Conservation (phyloP, 2,329 filamentous ascomycete genomes). For the Botrytis sinoallii region DNA sequence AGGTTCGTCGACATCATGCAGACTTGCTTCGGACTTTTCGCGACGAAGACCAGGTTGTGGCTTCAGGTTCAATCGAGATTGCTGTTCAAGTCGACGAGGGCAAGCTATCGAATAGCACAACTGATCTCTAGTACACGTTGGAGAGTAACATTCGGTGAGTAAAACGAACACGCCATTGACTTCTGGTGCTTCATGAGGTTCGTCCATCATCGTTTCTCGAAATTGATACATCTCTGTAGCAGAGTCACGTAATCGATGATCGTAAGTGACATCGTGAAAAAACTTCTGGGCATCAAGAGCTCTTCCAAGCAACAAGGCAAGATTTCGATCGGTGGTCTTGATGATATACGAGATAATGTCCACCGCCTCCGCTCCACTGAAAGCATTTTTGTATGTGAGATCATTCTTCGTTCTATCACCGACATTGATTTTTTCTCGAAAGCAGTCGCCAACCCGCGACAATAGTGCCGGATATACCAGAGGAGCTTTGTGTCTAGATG, state of each 20-base stretch:
- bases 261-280: constrained; percentile 98
- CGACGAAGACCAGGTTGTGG: constrained; percentile 75
- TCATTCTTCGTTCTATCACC: constrained; percentile 95
- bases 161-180: constrained; percentile 97
- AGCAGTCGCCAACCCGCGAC: constrained; percentile 89
- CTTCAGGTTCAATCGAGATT: constrained; percentile 89
- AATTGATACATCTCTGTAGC: constrained; percentile 95
- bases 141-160: constrained; percentile 95
- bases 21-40: constrained; percentile 64
- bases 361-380: constrained; percentile 92
- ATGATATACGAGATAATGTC: constrained; percentile 96
- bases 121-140: constrained; percentile 91
- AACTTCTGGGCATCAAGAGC: constrained; percentile 97
- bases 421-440: constrained; percentile 81
- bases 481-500: constrained; percentile 56
- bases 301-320: constrained; percentile 84
- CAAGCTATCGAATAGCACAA: constrained; percentile 98
- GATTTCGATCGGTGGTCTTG: constrained; percentile 90
- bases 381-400: constrained; percentile 93
- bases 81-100: constrained; percentile 87
- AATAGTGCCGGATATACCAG: constrained; percentile 91
- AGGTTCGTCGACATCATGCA: constrained; percentile 83
- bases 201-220: constrained; percentile 84
- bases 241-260: constrained; percentile 93
- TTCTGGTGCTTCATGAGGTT: constrained; percentile 63